Conservation (phyloP, 257 asterid species). For the Rubia yunnanensis region DNA sequence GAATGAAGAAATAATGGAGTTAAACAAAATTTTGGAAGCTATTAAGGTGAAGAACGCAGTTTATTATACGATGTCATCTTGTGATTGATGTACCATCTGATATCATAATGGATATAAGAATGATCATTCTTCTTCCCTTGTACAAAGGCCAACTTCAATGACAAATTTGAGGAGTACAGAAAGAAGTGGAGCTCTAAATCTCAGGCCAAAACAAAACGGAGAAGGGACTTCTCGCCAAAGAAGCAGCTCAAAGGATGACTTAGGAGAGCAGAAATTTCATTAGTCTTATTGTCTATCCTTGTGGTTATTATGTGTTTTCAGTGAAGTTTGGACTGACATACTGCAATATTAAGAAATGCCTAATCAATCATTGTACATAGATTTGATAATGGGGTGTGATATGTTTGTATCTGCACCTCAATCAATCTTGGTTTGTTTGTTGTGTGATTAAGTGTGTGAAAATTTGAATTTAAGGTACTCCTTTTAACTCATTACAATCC, state of each 20-base stretch:
- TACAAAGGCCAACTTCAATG: too few species aligned
- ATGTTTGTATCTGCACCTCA: too few species aligned
- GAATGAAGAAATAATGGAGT: slow-evolving; percentile 39
- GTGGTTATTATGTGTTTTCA: not conserved
- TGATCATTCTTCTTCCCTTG: not conserved
- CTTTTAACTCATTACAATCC: too few species aligned
- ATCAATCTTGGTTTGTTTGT: too few species aligned
- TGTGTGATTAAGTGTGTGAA: too few species aligned
- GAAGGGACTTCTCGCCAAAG: too few species aligned
- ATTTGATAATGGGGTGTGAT: too few species aligned
- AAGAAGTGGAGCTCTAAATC: slow-evolving; percentile 42
- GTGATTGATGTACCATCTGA: too few species aligned
- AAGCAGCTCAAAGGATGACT: slow-evolving; percentile 30
- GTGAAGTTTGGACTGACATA: not conserved
- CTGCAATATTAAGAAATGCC: too few species aligned
- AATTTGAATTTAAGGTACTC: too few species aligned
- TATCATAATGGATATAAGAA: not conserved
- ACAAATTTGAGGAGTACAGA: slow-evolving; percentile 32
- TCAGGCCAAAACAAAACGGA: slow-evolving; percentile 33
- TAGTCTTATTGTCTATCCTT: not conserved
- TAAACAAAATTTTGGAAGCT: slow-evolving; percentile 31
- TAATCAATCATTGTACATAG: too few species aligned
- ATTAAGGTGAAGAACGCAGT: slow-evolving; percentile 23
- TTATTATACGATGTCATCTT: not conserved
- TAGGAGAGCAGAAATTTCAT: not conserved